These are phyloP conservation scores for Durotheca rogersii DNA, from an alignment of 495 filamentous ascomycete species.

Conservation along the genomic window DNA sequence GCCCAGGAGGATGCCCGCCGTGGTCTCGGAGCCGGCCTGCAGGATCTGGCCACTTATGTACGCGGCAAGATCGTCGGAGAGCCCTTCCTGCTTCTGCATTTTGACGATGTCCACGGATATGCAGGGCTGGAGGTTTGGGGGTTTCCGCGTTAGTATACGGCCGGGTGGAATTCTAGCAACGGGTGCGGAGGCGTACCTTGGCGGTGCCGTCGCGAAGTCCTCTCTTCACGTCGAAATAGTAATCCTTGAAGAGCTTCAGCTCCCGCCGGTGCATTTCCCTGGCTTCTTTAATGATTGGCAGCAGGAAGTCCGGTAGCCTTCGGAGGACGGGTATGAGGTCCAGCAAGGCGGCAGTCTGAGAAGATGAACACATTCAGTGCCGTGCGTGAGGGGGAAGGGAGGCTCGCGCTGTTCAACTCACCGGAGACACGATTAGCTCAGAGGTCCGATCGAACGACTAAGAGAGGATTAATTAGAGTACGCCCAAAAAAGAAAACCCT, in stretches of 20 bases:
- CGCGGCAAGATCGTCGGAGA: conserved; percentile 39
- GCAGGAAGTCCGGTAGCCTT: conserved; percentile 41
- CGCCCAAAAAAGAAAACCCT: too few species aligned
- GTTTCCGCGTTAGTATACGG: too few species aligned
- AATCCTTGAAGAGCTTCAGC: conserved; percentile 37
- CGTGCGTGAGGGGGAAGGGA: too few species aligned
- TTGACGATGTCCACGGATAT: conserved; percentile 26
- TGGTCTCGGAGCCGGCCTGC: conserved; percentile 54
- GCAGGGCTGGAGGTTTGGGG: neutral
- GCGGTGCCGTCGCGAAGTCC: conserved; percentile 22
- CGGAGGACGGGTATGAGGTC: conserved; percentile 48
- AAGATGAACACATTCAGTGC: too few species aligned
- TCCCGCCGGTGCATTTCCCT: conserved; percentile 35
- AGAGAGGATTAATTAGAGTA: too few species aligned
- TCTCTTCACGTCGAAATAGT: conserved; percentile 45
- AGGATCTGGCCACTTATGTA: conserved; percentile 44
- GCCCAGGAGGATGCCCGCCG: conserved; percentile 36
- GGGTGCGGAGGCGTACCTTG: too few species aligned
- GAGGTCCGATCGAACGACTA: too few species aligned
- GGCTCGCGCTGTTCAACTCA: too few species aligned
- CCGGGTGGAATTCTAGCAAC: too few species aligned
- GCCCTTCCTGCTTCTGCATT: conserved; percentile 40
- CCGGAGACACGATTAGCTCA: too few species aligned
- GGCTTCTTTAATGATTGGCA: conserved; percentile 29
- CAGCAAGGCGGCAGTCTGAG: conserved; percentile 38